Evolutionary conservation across 140 eudicot genomes (phyloP).

Genomic region (Ambrosia hybrid): DNA sequence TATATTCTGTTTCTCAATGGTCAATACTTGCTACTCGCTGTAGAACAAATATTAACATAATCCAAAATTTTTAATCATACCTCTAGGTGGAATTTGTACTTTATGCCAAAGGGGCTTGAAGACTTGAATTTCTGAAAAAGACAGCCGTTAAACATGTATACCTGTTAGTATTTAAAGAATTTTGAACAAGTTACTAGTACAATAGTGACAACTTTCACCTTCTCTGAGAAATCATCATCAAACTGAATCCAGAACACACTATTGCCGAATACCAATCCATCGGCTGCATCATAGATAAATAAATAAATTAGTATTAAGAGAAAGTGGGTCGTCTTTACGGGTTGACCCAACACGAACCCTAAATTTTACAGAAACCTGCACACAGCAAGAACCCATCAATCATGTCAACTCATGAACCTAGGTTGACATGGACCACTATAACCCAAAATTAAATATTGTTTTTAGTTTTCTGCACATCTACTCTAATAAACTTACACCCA

Average conservation of each 20-base stretch:
- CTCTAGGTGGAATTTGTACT: constrained; percentile 95
- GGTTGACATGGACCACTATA: neutral
- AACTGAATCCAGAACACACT: constrained; percentile 95
- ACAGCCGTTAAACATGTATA: constrained; percentile 9
- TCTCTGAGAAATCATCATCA: constrained; percentile 81
- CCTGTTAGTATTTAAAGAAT: constrained; percentile 11
- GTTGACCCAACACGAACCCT: neutral
- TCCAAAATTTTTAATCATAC: constrained; percentile 36
- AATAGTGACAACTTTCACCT: constrained; percentile 40
- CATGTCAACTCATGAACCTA: neutral
- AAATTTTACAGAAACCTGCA: neutral
- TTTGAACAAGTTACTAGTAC: neutral
- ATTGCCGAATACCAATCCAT: constrained; percentile 81
- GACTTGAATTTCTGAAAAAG: constrained; percentile 77
- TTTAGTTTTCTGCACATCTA: neutral
- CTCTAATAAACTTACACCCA: neutral
- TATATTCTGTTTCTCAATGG: too few relatives aligned
- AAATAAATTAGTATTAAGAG: neutral
- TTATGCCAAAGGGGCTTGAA: constrained; percentile 88
- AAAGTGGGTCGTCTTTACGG: neutral
- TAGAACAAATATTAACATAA: neutral
- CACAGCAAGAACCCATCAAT: neutral
- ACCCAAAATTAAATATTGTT: too few relatives aligned
- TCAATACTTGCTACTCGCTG: neutral
- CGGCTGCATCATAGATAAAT: constrained; percentile 54